These are phyloP conservation scores for Begonia masoniana DNA, from an alignment of 306 rosid species.

Conservation along the genomic window DNA sequence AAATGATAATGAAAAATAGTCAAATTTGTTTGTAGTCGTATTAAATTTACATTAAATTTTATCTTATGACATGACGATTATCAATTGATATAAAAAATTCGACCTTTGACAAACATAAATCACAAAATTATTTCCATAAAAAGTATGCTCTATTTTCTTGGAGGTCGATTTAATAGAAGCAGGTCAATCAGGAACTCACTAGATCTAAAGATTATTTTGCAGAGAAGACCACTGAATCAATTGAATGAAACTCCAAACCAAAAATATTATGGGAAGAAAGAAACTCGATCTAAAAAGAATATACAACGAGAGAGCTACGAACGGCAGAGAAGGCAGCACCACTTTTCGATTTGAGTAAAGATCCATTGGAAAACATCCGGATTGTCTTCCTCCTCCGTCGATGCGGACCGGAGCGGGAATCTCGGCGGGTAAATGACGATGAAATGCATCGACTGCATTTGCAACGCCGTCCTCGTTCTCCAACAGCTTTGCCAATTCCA, in stretches of 20 bases:
- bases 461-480: slow-evolving; percentile 93
- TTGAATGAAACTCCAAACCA: slow-evolving; percentile 40
- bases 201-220: no score
- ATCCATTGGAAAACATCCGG: slow-evolving; percentile 46
- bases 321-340: slow-evolving; percentile 59
- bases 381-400: slow-evolving; percentile 31
- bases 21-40: no score
- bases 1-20: no score
- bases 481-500: slow-evolving; percentile 61
- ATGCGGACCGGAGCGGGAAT: slow-evolving; percentile 47
- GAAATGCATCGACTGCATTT: slow-evolving; percentile 84
- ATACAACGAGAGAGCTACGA: slow-evolving; percentile 22
- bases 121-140: no score
- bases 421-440: slow-evolving; percentile 67
- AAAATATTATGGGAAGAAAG: slow-evolving; percentile 5
- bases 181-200: no score
- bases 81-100: no score
- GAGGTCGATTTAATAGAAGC: no score
- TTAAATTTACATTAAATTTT: no score
- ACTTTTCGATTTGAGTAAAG: slow-evolving; percentile 39
- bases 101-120: no score
- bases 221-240: slow-evolving; percentile 10
- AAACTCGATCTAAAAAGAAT: not conserved
- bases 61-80: no score
- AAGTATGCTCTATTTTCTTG: no score